phyloP scores from a whole-genome alignment of 345 rosid species.

The Salix purpurea region DNA sequence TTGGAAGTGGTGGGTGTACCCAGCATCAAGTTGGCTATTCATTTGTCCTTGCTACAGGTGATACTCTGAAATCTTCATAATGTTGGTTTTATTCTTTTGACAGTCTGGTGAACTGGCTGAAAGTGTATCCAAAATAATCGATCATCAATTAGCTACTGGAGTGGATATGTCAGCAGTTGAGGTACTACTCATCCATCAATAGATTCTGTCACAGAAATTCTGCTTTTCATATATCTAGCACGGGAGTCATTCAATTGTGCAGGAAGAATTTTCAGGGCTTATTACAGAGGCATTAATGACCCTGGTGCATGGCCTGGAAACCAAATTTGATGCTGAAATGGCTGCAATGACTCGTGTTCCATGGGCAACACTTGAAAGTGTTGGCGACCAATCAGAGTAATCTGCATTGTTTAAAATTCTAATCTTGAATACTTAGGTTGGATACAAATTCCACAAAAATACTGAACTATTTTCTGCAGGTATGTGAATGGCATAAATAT shows the following conservation, averaged over 20 bases:
- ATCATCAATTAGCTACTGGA: constrained; percentile 74
- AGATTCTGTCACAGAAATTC: constrained; percentile 8
- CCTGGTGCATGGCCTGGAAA: constrained; percentile 88
- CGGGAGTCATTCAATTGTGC: constrained; percentile 25
- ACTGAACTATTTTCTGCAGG: constrained; percentile 45
- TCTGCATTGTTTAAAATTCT: not conserved
- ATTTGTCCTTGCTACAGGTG: not conserved
- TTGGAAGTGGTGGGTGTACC: not conserved
- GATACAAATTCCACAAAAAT: not conserved
- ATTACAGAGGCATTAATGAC: constrained; percentile 85
- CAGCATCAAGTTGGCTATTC: not conserved
- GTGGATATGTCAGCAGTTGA: constrained; percentile 86
- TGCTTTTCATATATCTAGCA: constrained; percentile 13
- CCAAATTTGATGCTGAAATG: constrained; percentile 94
- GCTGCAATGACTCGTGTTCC: constrained; percentile 93
- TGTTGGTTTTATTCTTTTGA: constrained; percentile 26
- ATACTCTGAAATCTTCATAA: constrained; percentile 13
- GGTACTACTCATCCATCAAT: constrained; percentile 41
- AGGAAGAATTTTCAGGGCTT: constrained; percentile 97
- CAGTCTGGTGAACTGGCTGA: constrained; percentile 96
- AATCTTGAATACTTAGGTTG: not conserved
- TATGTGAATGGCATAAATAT: constrained; percentile 61
- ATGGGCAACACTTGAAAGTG: constrained; percentile 96
- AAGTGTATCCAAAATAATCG: constrained; percentile 84
- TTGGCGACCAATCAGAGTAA: constrained; percentile 96